Conservation (phyloP, 768 basidiomycete species). For the Austroboletus festivus region DNA sequence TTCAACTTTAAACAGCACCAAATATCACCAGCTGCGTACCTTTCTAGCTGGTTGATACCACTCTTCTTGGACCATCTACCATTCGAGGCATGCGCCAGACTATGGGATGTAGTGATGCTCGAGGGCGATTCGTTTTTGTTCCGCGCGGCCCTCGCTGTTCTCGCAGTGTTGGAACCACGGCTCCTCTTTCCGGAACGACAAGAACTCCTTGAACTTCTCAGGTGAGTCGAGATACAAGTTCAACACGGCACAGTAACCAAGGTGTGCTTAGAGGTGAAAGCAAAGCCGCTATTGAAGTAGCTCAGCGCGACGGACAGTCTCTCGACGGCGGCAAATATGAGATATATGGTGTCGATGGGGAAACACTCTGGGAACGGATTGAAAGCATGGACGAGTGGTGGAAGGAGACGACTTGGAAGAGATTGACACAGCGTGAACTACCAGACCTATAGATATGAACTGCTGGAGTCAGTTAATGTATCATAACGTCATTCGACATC, state of each 20-base stretch:
- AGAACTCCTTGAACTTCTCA: constrained; percentile 76
- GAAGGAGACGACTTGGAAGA: constrained; percentile 87
- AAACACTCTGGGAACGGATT: constrained; percentile 80
- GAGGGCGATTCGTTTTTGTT: constrained; percentile 92
- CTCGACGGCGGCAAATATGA: constrained; percentile 77
- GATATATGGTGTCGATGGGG: constrained; percentile 83
- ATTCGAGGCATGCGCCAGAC: constrained; percentile 82
- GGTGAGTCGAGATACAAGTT: constrained; percentile 40
- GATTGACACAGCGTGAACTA: constrained; percentile 77
- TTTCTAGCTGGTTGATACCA: constrained; percentile 77
- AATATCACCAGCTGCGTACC: constrained; percentile 80
- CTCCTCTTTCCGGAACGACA: constrained; percentile 84
- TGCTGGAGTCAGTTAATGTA: background rate
- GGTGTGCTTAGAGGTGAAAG: constrained; percentile 62
- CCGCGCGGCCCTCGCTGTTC: constrained; percentile 76
- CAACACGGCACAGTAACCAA: constrained; percentile 9
- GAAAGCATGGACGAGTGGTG: constrained; percentile 87
- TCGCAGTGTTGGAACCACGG: constrained; percentile 80
- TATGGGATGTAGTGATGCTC: constrained; percentile 85
- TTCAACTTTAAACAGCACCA: constrained; percentile 95
- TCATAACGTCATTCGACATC: constrained; percentile 13
- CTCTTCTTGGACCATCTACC: constrained; percentile 85
- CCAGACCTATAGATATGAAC: constrained; percentile 53
- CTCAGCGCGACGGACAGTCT: constrained; percentile 61
- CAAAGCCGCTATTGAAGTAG: constrained; percentile 79